Evolutionary conservation across 805 yeast species (phyloP), one percentile per base, ranked within the genome.

Genomic region (Candida sakaeoensis): DNA sequence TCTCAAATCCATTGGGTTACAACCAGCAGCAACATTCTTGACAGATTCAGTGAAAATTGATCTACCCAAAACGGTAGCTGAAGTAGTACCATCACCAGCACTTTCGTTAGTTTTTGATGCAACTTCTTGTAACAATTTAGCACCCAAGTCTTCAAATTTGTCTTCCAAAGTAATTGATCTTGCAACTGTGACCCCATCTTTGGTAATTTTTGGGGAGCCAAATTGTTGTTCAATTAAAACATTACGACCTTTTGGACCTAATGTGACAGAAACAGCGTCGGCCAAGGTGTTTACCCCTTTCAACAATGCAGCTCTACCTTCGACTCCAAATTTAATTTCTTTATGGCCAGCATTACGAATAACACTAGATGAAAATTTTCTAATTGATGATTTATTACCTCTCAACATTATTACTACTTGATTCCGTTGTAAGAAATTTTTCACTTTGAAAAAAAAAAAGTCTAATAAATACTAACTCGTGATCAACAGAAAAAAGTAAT

Each of bases 1-100:
- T 78, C 98, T 86, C 60, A 91, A 77, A 58, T 91, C 98, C 93
- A 89, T 90, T 55, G 99, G 98, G 74, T 91, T 93, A 70, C 96
- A 90, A 46, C 99, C 99, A 42, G 98, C 96, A 46, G 98, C 97
- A 33, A 93, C 99, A 58, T 88, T 88, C 76, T 88, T 89, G 46
- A 91, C 95, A 22, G 95, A 79, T 69, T 93, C 97, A 45, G 95
- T 82, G 73, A 91, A 87, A 53, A 91, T 91, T 43, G 96, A 84
- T 66, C 95, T 85, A 52, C 97, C 98, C 53, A 91, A 75, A 40
- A 91, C 95, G 36, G 98, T 93, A 53, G 98, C 97, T 33, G 95
- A 84, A 27, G 99, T 91, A 49, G 99, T 91, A 68, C 99, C 99
- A 58, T 91, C 99, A 70, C 99, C 99, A 46, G 98, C 97, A 54